Evolutionary conservation across 1,139 yeast genomes (phyloP).

Genomic region (Pichia inconspicua): DNA sequence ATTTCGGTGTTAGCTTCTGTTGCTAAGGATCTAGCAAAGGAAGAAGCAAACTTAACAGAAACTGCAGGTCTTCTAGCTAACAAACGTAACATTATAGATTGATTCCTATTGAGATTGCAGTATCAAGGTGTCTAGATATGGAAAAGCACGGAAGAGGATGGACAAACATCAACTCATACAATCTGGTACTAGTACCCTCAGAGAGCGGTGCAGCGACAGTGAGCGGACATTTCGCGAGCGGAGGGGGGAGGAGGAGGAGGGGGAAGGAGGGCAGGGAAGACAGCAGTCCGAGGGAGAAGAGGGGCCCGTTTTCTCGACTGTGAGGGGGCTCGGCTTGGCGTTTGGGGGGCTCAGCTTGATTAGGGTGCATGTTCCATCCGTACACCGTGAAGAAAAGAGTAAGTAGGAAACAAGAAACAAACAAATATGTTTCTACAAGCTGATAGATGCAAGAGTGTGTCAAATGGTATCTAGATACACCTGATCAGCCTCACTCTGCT

Average conservation of each 20-base stretch:
- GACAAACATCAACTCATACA: too few species aligned
- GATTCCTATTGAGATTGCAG: not conserved
- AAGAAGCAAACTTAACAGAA: slow-evolving; percentile 11
- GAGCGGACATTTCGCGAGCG: not conserved
- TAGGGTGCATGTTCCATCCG: too few species aligned
- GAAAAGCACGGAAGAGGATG: not conserved
- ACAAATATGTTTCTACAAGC: too few species aligned
- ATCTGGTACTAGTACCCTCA: too few species aligned
- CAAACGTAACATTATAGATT: slow-evolving; percentile 17
- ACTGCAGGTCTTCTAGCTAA: slow-evolving; percentile 13
- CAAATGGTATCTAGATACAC: not conserved
- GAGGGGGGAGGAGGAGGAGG: not conserved
- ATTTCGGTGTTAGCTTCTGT: slow-evolving; percentile 16
- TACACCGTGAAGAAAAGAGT: too few species aligned
- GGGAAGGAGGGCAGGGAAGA: not conserved
- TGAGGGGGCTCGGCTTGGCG: not conserved
- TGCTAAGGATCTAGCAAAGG: slow-evolving; percentile 18
- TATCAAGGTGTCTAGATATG: not conserved
- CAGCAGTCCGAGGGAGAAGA: not conserved
- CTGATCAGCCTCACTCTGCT: not conserved
- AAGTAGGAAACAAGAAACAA: too few species aligned
- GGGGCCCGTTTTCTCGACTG: not conserved
- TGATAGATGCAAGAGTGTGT: too few species aligned
- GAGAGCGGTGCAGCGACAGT: not conserved
- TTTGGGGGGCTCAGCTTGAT: not conserved